phyloP scores from a whole-genome alignment of 345 rosid genomes.

The Murraya paniculata region DNA sequence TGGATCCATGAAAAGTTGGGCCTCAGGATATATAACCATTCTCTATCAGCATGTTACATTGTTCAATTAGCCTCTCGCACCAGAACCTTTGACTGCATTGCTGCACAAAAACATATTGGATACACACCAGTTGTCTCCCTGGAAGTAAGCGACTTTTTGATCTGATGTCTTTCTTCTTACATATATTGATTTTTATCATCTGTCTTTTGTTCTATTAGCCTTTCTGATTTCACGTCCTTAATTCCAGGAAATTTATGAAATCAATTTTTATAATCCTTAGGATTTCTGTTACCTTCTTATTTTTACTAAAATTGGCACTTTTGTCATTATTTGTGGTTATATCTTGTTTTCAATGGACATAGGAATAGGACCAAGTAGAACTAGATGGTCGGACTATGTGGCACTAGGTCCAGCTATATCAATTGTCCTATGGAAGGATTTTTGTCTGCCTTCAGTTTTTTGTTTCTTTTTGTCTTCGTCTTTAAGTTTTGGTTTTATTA shows the following conservation, averaged over 20 bases:
- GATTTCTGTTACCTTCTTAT: neutral
- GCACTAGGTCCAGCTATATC: neutral
- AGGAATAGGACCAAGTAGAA: neutral
- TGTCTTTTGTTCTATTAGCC: slow-evolving; percentile 1
- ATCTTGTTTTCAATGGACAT: neutral
- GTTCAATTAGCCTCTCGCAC: slow-evolving; percentile 60
- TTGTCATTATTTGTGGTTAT: neutral
- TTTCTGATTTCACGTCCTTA: neutral
- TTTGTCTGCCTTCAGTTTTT: neutral
- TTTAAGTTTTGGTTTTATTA: neutral
- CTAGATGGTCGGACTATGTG: neutral
- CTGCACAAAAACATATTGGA: slow-evolving; percentile 69
- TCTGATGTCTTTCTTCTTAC: neutral
- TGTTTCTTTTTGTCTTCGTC: neutral
- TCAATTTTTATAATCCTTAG: neutral
- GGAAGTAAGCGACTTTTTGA: slow-evolving; percentile 46
- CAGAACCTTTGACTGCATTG: slow-evolving; percentile 79
- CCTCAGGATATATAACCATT: slow-evolving; percentile 31
- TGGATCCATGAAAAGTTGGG: slow-evolving; percentile 52
- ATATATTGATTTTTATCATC: neutral
- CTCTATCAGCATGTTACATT: slow-evolving; percentile 45
- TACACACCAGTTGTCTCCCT: slow-evolving; percentile 66
- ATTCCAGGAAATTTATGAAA: neutral
- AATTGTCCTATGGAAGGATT: neutral
- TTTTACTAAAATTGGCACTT: neutral